Evolutionary conservation across 225 moss, liverwort and hornwort species (phyloP).

Genomic region (Anthoceros angustus): DNA sequence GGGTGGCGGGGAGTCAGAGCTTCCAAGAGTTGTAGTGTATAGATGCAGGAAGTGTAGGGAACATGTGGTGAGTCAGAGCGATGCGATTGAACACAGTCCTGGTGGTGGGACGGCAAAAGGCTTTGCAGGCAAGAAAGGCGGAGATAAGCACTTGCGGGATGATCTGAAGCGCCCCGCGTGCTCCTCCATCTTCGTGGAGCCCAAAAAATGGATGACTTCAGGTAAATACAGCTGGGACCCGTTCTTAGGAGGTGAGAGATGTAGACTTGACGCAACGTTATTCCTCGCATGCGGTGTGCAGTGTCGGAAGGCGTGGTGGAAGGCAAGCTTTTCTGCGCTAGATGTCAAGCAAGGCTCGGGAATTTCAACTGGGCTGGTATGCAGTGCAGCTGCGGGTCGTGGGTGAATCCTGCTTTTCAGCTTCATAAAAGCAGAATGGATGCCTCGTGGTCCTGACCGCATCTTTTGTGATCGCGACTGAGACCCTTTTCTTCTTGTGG

Average conservation of each 20-base stretch:
- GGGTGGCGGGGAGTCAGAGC: neutral
- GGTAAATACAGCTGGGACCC: neutral
- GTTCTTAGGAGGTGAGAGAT: neutral
- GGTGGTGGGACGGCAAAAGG: neutral
- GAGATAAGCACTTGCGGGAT: neutral
- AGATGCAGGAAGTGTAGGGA: neutral
- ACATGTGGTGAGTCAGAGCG: neutral
- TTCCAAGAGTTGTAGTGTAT: neutral
- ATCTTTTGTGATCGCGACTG: neutral
- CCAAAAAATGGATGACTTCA: neutral
- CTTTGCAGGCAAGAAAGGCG: neutral
- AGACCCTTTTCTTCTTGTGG: no score
- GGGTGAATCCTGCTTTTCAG: neutral
- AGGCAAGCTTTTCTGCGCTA: neutral
- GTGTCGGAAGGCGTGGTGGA: neutral
- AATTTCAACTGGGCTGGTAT: slow-evolving; percentile 1
- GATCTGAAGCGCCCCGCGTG: neutral
- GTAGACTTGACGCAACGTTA: neutral
- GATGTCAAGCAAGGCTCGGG: neutral
- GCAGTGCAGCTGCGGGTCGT: neutral
- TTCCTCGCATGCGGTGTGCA: neutral
- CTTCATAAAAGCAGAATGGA: slow-evolving; percentile 1
- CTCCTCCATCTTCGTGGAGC: slow-evolving; percentile 4
- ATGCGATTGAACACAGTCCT: neutral
- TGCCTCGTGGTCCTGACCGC: neutral